A percentile compares a stretch with the other conserved stretches of the same genome.
Evolutionary conservation across 2,329 filamentous ascomycete species (phyloP).

Genomic region (Alternaria sp.): DNA sequence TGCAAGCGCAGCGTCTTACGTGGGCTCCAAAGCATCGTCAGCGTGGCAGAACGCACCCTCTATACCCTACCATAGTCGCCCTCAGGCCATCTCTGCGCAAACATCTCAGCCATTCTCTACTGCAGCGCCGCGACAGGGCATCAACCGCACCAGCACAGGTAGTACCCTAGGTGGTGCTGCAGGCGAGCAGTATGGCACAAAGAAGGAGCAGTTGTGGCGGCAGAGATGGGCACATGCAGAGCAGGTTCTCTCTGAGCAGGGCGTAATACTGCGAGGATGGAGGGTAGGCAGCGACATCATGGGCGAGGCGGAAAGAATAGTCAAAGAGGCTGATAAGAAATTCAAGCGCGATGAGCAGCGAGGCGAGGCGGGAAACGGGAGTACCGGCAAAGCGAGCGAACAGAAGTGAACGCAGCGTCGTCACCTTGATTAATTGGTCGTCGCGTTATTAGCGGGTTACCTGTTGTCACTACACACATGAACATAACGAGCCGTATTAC

Average conservation of each 20-base stretch:
- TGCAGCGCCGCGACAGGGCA: slow-evolving; percentile 20
- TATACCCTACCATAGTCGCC: slow-evolving; percentile 35
- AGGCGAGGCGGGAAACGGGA: neutral
- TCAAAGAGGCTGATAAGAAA: slow-evolving; percentile 61
- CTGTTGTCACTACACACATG: neutral
- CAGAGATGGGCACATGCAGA: slow-evolving; percentile 71
- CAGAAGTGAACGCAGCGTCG: neutral
- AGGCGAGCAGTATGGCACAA: slow-evolving; percentile 57
- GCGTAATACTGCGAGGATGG: slow-evolving; percentile 76
- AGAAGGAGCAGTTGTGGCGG: slow-evolving; percentile 76
- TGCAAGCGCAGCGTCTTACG: slow-evolving; percentile 46
- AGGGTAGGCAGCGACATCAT: slow-evolving; percentile 73
- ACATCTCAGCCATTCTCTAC: slow-evolving; percentile 39
- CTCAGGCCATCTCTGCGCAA: slow-evolving; percentile 21
- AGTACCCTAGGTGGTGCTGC: slow-evolving; percentile 32
- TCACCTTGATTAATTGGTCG: neutral
- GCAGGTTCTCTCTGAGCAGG: slow-evolving; percentile 65
- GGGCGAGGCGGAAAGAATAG: slow-evolving; percentile 68
- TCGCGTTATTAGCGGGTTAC: neutral
- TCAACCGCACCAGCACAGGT: slow-evolving; percentile 34
- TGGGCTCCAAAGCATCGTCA: slow-evolving; percentile 44
- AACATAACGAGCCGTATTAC: neutral
- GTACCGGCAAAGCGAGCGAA: neutral
- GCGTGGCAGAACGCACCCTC: slow-evolving; percentile 46
- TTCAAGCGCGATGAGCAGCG: slow-evolving; percentile 7